Percentiles rank a stretch among this genome's conserved stretches.
phyloP scores from a whole-genome alignment of 2,329 filamentous ascomycete species.

The Colletotrichum trifolii region DNA sequence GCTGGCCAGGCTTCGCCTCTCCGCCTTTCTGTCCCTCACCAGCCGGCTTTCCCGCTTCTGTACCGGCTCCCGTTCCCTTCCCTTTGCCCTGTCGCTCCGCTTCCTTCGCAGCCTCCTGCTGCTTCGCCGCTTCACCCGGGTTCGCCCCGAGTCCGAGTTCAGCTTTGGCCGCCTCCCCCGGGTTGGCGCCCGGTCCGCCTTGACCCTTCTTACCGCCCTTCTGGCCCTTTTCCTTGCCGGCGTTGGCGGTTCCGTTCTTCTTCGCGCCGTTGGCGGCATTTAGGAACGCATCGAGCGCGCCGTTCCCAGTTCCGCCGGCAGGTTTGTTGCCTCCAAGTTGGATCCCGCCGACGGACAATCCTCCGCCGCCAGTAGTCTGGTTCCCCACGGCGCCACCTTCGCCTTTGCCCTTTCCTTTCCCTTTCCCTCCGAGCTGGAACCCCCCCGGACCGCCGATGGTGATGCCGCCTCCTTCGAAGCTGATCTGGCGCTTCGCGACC shows the following conservation, averaged over 20 bases:
- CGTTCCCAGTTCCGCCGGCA: constrained; percentile 18
- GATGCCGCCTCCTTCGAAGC: constrained; percentile 21
- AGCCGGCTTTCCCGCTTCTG: constrained; percentile 1
- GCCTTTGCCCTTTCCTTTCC: constrained; percentile 9
- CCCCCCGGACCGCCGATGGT: constrained; percentile 20
- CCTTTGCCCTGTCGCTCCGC: constrained; percentile 16
- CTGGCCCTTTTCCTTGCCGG: constrained; percentile 7
- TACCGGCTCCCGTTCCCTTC: background rate
- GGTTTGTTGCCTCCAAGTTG: constrained; percentile 16
- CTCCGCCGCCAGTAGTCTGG: constrained; percentile 21
- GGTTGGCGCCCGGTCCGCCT: constrained; percentile 10
- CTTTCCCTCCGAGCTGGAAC: constrained; percentile 9
- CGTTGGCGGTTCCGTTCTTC: constrained; percentile 27
- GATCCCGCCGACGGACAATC: constrained; percentile 21
- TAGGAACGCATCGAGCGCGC: constrained; percentile 25
- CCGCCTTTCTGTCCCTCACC: constrained; percentile 1
- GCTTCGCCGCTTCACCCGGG: constrained; percentile 10
- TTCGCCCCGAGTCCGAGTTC: constrained; percentile 18
- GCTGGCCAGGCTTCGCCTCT: constrained; percentile 6
- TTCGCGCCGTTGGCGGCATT: constrained; percentile 11
- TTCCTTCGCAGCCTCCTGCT: constrained; percentile 23
- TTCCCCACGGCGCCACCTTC: constrained; percentile 8
- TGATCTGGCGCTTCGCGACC: constrained; percentile 23
- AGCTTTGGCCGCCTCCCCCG: constrained; percentile 21
- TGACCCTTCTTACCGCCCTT: background rate